A percentile compares a stretch with the other conserved stretches of the same genome.
Conservation (phyloP, 2,329 filamentous ascomycete genomes). For the Pseudopithomyces chartarum region DNA sequence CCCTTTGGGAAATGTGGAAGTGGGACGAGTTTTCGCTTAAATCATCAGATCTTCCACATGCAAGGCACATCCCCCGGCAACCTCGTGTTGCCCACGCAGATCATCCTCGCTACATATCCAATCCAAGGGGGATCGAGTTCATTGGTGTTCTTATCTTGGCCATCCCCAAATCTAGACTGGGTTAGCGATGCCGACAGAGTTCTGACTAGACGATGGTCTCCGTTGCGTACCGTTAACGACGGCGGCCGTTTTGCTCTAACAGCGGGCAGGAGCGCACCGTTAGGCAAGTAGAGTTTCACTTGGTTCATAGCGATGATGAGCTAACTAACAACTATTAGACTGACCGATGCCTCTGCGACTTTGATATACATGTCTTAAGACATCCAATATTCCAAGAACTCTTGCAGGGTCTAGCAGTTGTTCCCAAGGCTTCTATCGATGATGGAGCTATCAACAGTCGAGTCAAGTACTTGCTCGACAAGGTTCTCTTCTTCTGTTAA, state of each 20-base stretch:
- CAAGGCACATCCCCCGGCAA: neutral
- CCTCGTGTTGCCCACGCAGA: neutral
- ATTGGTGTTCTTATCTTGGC: neutral
- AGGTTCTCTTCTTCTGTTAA: no score
- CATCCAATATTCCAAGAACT: no score
- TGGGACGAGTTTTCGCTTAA: neutral
- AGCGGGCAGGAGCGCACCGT: no score
- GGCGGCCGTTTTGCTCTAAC: neutral
- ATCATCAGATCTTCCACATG: neutral
- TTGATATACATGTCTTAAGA: no score
- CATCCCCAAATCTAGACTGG: neutral
- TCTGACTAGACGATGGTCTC: neutral
- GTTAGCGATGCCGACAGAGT: neutral
- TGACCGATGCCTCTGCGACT: no score
- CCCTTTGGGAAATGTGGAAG: neutral
- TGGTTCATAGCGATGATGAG: no score
- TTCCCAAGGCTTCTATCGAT: no score
- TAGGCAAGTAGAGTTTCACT: neutral
- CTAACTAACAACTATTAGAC: no score
- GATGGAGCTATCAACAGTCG: no score
- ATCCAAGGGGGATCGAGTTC: no score
- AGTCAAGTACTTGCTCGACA: no score
- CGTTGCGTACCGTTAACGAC: neutral
- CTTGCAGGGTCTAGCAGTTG: no score
- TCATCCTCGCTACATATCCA: slow-evolving; percentile 1